Percentiles rank a stretch among this genome's conserved stretches.
These are phyloP conservation scores for Prosopis cineraria DNA, from an alignment of 306 rosid species.

Conservation along the genomic window DNA sequence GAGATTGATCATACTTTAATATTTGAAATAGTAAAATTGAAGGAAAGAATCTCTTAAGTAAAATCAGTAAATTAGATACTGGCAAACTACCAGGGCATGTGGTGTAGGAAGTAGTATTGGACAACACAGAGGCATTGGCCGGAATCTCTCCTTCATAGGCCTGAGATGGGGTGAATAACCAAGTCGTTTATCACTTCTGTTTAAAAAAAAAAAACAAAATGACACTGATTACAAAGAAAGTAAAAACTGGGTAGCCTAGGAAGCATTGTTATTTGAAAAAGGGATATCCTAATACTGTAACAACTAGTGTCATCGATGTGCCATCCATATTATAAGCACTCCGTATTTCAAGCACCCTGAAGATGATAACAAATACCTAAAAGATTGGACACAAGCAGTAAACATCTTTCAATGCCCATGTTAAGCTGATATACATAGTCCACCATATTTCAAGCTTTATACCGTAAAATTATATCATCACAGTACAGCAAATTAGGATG, in stretches of 20 bases:
- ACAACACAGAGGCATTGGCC: conserved; percentile 94
- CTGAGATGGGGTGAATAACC: conserved; percentile 53
- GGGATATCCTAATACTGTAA: conserved; percentile 2
- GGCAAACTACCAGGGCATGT: conserved; percentile 84
- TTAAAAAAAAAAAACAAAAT: conserved; percentile 29
- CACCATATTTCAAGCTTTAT: conserved; percentile 13
- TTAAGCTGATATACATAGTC: neutral
- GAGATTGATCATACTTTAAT: neutral
- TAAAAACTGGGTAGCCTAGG: neutral
- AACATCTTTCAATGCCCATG: neutral
- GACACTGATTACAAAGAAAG: conserved; percentile 33
- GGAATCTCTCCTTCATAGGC: conserved; percentile 73
- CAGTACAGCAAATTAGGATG: neutral
- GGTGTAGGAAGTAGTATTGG: conserved; percentile 92
- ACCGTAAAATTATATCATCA: neutral
- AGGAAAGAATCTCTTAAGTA: conserved; percentile 28
- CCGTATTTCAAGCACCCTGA: conserved; percentile 1
- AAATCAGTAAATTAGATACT: conserved; percentile 31
- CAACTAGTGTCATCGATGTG: conserved; percentile 15
- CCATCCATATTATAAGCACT: conserved; percentile 26
- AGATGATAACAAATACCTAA: conserved; percentile 3
- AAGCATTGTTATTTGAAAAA: neutral
- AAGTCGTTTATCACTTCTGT: conserved; percentile 69
- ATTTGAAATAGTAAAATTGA: neutral
- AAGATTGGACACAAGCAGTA: conserved; percentile 23